Evolutionary conservation across 306 rosid genomes (phyloP), one percentile per base, ranked within the genome.

Genomic region (Sicyos edulis): DNA sequence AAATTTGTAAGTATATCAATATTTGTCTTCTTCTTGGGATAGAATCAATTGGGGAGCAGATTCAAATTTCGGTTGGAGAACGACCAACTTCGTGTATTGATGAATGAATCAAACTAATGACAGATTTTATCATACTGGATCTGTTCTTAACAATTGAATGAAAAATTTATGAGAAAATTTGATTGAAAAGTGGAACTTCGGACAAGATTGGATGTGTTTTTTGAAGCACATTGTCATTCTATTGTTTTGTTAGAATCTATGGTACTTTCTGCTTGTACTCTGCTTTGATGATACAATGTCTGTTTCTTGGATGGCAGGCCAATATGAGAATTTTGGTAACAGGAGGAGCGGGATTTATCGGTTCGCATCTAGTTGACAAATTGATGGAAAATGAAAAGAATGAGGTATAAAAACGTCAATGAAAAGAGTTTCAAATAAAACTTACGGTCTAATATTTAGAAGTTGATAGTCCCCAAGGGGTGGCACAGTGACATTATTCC

Each of bases 261-360:
- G 54, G 29, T 20, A 20, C 34, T 45, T 45, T 20, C 55, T 32
- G 37, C 4, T 66, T 21, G 2, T 12, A 44, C 70, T 44, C 10
- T 9, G 58, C 21, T 44, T 62, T 20, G 22, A 51, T 26, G 52
- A 49, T 13, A 10, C 11, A 20, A 21, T 22, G 45, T 54, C 57
- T 3, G 14, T 12, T 71, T 29, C 61, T 75, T 54, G 60, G 65
- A 63, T 74, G 64, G 78, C 80, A 93, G 99, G 83, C 99, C 40
- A 93, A 93, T 58, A 88, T 93, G 99, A 88, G 99, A 83, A 93
- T 93, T 78, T 77, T 93, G 81, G 69, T 93, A 12, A 93, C 97
- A 11, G 99, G 99, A 82, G 99, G 99, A 86, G 99, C 99, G 70
- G 99, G 99, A 68, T 93, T 93, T 77, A 91, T 93, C 45, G 99